Conservation (phyloP, 73 alveolate genomes). For the Blepharisma stoltei region DNA sequence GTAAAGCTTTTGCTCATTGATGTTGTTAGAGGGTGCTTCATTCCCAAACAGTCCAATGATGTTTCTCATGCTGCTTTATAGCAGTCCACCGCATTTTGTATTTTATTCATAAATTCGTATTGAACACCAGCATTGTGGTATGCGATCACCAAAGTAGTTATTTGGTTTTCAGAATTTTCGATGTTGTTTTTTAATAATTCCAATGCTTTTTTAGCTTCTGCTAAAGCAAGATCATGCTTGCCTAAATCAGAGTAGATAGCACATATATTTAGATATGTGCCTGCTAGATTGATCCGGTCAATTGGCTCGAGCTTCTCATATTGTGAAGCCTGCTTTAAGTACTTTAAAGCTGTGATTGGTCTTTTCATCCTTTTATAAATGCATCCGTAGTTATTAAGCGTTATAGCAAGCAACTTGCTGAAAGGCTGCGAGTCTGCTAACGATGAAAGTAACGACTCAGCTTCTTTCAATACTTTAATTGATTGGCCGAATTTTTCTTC, state of each 20-base stretch:
- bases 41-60: background rate
- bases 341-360: slow-evolving; percentile 50
- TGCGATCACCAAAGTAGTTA: slow-evolving; percentile 42
- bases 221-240: slow-evolving; percentile 34
- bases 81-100: slow-evolving; percentile 35
- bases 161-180: background rate
- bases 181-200: background rate
- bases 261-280: slow-evolving; percentile 56
- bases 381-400: slow-evolving; percentile 58
- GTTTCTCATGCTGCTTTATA: slow-evolving; percentile 32
- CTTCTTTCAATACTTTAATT: slow-evolving; percentile 9
- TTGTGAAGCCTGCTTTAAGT: slow-evolving; percentile 33
- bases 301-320: slow-evolving; percentile 37
- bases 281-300: slow-evolving; percentile 46
- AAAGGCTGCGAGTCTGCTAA: background rate
- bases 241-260: slow-evolving; percentile 51
- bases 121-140: slow-evolving; percentile 55
- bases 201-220: background rate
- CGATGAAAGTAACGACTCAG: background rate
- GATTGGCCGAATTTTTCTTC: background rate
- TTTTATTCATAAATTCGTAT: slow-evolving; percentile 39
- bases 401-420: slow-evolving; percentile 27
- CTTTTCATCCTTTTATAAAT: slow-evolving; percentile 50
- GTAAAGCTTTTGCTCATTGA: background rate
- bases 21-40: background rate